These are phyloP conservation scores for Tolypocladium tropicale DNA, from an alignment of 2,329 filamentous ascomycete species.

Conservation along the genomic window DNA sequence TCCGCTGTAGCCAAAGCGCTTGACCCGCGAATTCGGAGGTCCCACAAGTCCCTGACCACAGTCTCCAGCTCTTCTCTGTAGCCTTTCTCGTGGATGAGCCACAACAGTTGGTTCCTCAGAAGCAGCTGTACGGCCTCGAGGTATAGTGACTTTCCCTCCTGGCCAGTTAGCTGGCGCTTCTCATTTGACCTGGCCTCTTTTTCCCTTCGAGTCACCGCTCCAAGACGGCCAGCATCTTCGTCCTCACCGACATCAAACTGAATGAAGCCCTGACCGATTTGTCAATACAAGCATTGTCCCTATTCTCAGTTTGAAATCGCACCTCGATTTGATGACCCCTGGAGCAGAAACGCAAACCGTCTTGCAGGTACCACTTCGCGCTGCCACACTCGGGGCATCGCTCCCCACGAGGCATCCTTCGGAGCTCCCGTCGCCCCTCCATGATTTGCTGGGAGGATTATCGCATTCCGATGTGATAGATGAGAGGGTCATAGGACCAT, in stretches of 20 bases:
- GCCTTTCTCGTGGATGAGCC: constrained; percentile 56
- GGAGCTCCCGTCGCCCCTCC: constrained; percentile 32
- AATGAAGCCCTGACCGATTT: constrained; percentile 34
- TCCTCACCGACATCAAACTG: constrained; percentile 54
- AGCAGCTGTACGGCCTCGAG: constrained; percentile 78
- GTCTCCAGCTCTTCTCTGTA: constrained; percentile 67
- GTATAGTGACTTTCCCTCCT: constrained; percentile 65
- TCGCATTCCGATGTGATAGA: not conserved
- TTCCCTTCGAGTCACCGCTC: constrained; percentile 44
- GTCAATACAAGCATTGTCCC: not conserved
- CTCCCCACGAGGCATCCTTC: constrained; percentile 41
- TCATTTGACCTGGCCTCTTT: constrained; percentile 45
- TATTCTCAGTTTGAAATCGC: constrained; percentile 7
- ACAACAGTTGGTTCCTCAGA: constrained; percentile 69
- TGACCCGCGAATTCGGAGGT: constrained; percentile 48
- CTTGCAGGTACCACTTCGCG: constrained; percentile 60
- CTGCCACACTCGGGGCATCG: constrained; percentile 59
- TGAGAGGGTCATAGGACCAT: not conserved
- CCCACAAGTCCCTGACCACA: constrained; percentile 78
- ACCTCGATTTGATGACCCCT: constrained; percentile 74
- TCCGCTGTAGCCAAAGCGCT: constrained; percentile 21
- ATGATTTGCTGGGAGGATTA: constrained; percentile 16
- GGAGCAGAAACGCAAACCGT: constrained; percentile 68
- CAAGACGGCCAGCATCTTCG: constrained; percentile 55
- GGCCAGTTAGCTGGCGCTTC: constrained; percentile 49